Evolutionary conservation across 768 basidiomycete species (phyloP), one percentile per base, ranked within the genome.

Genomic region (Chalciporus pseudorubinellus): DNA sequence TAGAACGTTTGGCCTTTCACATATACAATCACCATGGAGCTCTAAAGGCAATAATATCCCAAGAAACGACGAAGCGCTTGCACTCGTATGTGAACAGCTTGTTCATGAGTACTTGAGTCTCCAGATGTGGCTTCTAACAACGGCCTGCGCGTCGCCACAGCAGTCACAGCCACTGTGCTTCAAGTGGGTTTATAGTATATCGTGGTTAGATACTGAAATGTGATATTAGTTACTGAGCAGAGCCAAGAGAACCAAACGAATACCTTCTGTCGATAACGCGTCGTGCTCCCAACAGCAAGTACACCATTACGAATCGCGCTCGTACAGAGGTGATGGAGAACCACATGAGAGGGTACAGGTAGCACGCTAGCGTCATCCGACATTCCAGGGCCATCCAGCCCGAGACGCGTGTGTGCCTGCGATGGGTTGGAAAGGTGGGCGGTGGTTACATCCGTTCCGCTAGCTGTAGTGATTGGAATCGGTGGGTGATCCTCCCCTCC

Each of bases 281-380:
- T 93, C 51, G 95, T 98, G 53, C 84, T 92, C 22, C 86, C 94
- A 6, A 98, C 93, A 34, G 93, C 94, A 44, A 98, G 70, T 41
- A 95, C 92, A 7, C 92, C 94, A 67, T 94, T 94, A 69, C 84
- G 79, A 55, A 98, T 98, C 46, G 95, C 94, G 62, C 92, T 95
- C 55, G 95, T 97, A 55, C 91, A 91, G 61, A 98, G 71, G 70
- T 98, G 95, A 60, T 97, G 93, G 57, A 98, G 74, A 20, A 98
- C 92, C 33, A 92, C 92, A 72, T 98, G 95, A 33, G 84, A 88
- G 19, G 95, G 95, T 19, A 97, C 92, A 14, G 95, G 88, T 56
- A 98, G 70, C 50, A 98, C 92, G 43, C 86, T 87, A 46, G 83
- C 88, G 63, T 98, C 95, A 69, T 98, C 95, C 16, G 84, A 81